Evolutionary conservation across 345 rosid genomes (phyloP), one percentile per base, ranked within the genome.

Genomic region (Clarkia xantiana): DNA sequence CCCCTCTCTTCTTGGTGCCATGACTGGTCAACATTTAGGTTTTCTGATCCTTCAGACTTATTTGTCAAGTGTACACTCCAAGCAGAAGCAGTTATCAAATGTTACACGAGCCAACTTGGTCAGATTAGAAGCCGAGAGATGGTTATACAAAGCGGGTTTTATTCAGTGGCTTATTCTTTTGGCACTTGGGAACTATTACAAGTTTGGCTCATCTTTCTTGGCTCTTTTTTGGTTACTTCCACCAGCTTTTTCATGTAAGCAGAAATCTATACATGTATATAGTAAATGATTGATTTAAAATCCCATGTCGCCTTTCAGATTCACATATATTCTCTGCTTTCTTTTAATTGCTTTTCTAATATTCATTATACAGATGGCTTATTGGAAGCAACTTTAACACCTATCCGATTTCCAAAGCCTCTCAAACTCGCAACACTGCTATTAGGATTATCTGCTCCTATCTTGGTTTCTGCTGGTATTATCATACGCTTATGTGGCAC

Each of bases 241-340:
- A 18, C 98, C 98, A n/a, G 89, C 93, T 56, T 83, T 86, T 73
- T 73, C 98, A 62, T 91, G 98, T 91, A 80, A 91, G 93, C 62
- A 52, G 47, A 42, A 51, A 45, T 52, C 49, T 45, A 20, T 19
- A 36, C 6, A 44, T 45, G 29, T 6, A 15, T 29, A 29, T 29
- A 29, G 36, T 29, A 29, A 29, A 29, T 29, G 36, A 29, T 29
- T 29, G 36, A 2, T 29, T 29, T 29, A 29, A 29, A 29, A 2
- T 29, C 36, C 7, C 9, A 2, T 29, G 36, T 7, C 36, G 36
- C 25, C 44, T n/a, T 20, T 36, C 39, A 34, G 44, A 50, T 45
- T 56, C 47, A 47, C 44, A 40, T 58, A 45, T 58, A 7, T 61
- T 8, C 55, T 54, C 29, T 18, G 36, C 9, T 29, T 29, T 7